Evolutionary conservation across 208 protist genomes (phyloP).

Genomic region (Trypanosoma conorhini): DNA sequence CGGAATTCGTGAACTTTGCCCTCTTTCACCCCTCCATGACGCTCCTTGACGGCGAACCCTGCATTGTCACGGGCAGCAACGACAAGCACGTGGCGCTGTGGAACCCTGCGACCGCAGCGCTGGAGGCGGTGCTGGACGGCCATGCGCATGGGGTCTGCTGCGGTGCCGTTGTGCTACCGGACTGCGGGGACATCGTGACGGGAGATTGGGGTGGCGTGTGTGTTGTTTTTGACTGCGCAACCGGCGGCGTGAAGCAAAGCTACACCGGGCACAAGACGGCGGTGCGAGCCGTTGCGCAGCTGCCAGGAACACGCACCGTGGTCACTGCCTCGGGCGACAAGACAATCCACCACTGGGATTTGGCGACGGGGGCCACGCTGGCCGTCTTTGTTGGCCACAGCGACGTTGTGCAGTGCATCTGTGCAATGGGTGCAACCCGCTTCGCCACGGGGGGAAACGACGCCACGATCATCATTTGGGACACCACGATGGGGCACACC

Average conservation of each 20-base stretch:
- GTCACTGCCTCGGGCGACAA: constrained; percentile 82
- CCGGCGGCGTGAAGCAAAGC: constrained; percentile 44
- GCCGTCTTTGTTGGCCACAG: constrained; percentile 49
- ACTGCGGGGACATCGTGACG: constrained; percentile 62
- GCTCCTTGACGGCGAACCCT: constrained; percentile 40
- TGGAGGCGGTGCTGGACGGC: constrained; percentile 74
- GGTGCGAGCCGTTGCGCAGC: constrained; percentile 59
- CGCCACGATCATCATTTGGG: constrained; percentile 58
- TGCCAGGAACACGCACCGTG: constrained; percentile 49
- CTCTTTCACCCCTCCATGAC: constrained; percentile 44
- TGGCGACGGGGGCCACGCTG: constrained; percentile 42
- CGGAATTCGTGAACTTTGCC: constrained; percentile 83
- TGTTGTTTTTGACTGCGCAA: constrained; percentile 61
- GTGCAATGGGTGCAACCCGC: constrained; percentile 38
- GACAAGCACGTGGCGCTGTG: constrained; percentile 79
- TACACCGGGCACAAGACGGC: constrained; percentile 63
- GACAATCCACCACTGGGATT: constrained; percentile 75
- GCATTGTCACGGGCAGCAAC: constrained; percentile 70
- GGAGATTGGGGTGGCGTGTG: constrained; percentile 72
- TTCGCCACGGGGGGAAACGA: constrained; percentile 79
- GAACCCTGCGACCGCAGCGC: constrained; percentile 32
- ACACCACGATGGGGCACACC: constrained; percentile 1
- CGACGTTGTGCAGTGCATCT: constrained; percentile 75
- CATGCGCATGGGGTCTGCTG: constrained; percentile 66
- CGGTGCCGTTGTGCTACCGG: constrained; percentile 32